Percentiles rank a stretch among this genome's conserved stretches.
Conservation (phyloP, 345 rosid species). For the Syzygium oleosum region DNA sequence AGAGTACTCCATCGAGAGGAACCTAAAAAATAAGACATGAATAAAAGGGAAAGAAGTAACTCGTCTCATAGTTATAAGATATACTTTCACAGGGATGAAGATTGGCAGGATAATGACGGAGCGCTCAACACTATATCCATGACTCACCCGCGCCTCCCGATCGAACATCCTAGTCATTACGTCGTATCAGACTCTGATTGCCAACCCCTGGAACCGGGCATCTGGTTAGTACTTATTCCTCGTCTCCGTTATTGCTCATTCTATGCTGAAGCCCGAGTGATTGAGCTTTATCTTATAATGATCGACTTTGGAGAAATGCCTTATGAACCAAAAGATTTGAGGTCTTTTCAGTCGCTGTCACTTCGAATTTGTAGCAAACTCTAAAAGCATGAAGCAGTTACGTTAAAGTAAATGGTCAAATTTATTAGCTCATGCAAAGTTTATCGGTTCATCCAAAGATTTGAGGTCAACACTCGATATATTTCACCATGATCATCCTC, state of each 20-base stretch:
- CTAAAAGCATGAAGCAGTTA: not conserved
- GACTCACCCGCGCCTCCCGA: conserved; percentile 84
- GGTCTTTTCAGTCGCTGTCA: not conserved
- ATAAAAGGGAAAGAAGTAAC: not conserved
- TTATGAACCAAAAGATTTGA: not conserved
- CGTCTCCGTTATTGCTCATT: not conserved
- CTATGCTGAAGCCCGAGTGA: not conserved
- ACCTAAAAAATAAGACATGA: not conserved
- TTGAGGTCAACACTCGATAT: not conserved
- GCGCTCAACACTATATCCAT: conserved; percentile 89
- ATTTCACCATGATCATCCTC: not conserved
- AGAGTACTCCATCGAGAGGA: not conserved
- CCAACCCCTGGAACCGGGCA: conserved; percentile 67
- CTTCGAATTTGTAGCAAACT: not conserved
- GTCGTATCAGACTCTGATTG: conserved; percentile 51
- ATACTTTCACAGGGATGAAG: conserved; percentile 59
- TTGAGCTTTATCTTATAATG: not conserved
- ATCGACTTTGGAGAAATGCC: not conserved
- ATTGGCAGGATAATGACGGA: conserved; percentile 96
- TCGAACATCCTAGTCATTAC: conserved; percentile 54
- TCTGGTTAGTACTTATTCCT: conserved; percentile 54
- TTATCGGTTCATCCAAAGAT: not conserved
- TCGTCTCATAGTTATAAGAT: not conserved
- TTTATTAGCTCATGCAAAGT: not conserved
- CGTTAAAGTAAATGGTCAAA: not conserved